A percentile compares a stretch with the other conserved stretches of the same genome.
These are phyloP conservation scores for Quercus lobata DNA, from an alignment of 331 rosid species.

Conservation along the genomic window DNA sequence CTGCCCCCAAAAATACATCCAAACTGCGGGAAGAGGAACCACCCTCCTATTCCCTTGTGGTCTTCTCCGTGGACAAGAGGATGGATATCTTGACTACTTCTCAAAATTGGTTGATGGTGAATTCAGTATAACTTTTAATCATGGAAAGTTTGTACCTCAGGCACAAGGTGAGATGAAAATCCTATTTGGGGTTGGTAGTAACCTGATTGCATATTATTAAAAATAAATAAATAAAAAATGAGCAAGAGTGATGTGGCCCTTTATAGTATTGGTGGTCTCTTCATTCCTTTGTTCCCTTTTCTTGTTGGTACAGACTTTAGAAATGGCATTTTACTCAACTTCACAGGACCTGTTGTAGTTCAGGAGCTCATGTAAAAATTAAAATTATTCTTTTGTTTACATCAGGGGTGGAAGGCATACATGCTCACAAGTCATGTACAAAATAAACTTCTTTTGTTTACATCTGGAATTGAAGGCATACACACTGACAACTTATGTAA, in stretches of 20 bases:
- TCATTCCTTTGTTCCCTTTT: not conserved
- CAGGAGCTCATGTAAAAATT: not conserved
- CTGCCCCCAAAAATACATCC: too few relatives aligned
- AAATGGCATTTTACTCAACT: not conserved
- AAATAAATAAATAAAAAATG: too few relatives aligned
- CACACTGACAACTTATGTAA: not conserved
- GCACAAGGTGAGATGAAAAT: not conserved
- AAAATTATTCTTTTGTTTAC: too few relatives aligned
- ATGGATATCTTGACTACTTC: conserved; percentile 11
- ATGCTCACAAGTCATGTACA: not conserved
- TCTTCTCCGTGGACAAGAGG: not conserved
- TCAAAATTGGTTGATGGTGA: not conserved
- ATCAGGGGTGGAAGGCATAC: not conserved
- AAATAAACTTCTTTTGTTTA: too few relatives aligned
- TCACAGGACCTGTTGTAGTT: not conserved
- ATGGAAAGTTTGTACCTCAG: not conserved
- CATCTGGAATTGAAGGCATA: not conserved
- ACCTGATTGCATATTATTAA: not conserved
- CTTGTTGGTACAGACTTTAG: not conserved
- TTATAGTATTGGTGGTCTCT: not conserved
- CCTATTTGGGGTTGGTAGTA: conserved; percentile 4
- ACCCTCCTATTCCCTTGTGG: too few relatives aligned
- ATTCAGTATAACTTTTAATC: not conserved
- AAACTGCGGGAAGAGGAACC: too few relatives aligned
- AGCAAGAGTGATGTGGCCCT: not conserved